phyloP scores from a whole-genome alignment of 2,329 filamentous ascomycete genomes.

The Phoma sp. region DNA sequence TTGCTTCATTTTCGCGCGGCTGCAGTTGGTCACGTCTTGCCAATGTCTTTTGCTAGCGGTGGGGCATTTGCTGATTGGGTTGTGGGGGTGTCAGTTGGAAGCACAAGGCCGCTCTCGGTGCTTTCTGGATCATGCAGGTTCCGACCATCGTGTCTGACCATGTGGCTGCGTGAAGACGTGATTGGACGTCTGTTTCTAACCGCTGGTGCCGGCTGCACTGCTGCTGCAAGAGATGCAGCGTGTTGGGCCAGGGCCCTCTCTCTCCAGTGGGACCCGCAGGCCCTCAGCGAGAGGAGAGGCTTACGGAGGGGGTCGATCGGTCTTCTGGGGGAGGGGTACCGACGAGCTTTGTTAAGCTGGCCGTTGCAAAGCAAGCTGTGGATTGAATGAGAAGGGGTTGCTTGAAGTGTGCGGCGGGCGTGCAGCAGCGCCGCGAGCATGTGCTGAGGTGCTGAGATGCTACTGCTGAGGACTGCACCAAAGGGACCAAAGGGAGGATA shows the following conservation, averaged over 20 bases:
- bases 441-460: conserved; percentile 1
- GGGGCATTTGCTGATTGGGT: conserved; percentile 33
- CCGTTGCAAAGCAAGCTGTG: background rate
- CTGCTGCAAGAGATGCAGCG: conserved; percentile 10
- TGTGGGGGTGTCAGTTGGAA: conserved; percentile 16
- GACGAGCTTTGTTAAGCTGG: conserved; percentile 1
- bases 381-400: conserved; percentile 1
- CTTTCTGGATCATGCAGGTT: conserved; percentile 37
- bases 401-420: conserved; percentile 8
- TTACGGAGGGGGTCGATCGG: conserved; percentile 9
- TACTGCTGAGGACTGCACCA: background rate
- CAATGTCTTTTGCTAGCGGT: conserved; percentile 22
- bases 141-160: conserved; percentile 14
- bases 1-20: conserved; percentile 25
- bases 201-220: conserved; percentile 10
- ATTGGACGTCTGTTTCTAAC: conserved; percentile 19
- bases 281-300: conserved; percentile 3
- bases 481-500: background rate
- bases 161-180: conserved; percentile 8
- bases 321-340: background rate
- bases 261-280: conserved; percentile 10
- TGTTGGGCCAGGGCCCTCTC: conserved; percentile 8
- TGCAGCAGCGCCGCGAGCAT: conserved; percentile 13
- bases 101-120: conserved; percentile 17
- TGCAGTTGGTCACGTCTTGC: conserved; percentile 36